Evolutionary conservation across 2,329 filamentous ascomycete genomes (phyloP), one percentile per base, ranked within the genome.

Genomic region (Thermomyces lanuginosus): DNA sequence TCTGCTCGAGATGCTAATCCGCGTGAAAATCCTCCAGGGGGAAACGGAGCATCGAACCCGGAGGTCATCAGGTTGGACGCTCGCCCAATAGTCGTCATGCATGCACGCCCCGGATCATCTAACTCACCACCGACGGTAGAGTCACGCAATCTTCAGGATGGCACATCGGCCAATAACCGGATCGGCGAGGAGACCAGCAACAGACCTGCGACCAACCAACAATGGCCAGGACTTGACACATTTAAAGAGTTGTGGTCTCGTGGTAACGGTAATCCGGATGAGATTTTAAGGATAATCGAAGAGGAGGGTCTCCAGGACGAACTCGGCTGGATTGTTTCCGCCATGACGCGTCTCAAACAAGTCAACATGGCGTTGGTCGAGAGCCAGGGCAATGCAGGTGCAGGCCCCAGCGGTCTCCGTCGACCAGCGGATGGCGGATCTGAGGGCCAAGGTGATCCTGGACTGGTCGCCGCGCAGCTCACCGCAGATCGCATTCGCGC

Each of bases 231-330:
- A 48, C 16, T 56, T 43, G 32, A 64, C 58, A 42, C 69, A 55
- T 47, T 54, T 64, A 37, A 60, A 57, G 29, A 72, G 68, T 19
- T 57, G 6, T 74, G 71, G 48, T 58, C 62, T 21, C 65, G 66
- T 29, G 70, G 71, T 1, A 61, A 62, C 22, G 72, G 72, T 4
- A 63, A 76, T 37, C 62, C 63, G 0, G 58, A 66, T 18, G 62
- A 60, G 32, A 69, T 78, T 14, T 37, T 75, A 3, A 55, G 61
- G 21, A 69, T 78, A 12, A 71, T 76, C 16, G 61, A 65, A 20
- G 62, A 69, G 19, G 71, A 76, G 38, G 61, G 64, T 4, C 58
- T 69, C 2, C 59, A 66, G 29, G 65, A 69, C 7, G 63, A 66
- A 26, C 58, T 79, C 17, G 55, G 58, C 7, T 69, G 70, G 44